These are phyloP conservation scores for Aechmea fasciata DNA, from an alignment of 176 grass and related monocot species.

Conservation along the genomic window DNA sequence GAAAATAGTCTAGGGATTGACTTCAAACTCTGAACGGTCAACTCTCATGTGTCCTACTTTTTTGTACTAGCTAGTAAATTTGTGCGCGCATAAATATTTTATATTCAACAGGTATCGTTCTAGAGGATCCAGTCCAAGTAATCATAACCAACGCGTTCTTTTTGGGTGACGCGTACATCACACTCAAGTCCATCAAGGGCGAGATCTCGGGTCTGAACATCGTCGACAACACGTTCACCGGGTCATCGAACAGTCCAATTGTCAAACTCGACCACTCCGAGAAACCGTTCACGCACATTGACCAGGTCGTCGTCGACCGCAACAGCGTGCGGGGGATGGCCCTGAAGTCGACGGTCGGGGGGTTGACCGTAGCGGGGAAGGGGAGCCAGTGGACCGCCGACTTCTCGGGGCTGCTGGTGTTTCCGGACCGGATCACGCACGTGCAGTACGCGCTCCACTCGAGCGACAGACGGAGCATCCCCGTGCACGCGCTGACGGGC, in stretches of 20 bases:
- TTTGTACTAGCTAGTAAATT: too few relatives aligned
- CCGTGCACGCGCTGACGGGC: constrained; percentile 21
- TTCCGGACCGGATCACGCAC: constrained; percentile 19
- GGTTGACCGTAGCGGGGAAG: constrained; percentile 15
- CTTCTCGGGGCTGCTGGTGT: constrained; percentile 23
- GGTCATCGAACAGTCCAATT: constrained; percentile 2
- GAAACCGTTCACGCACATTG: constrained; percentile 14
- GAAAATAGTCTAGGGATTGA: too few relatives aligned
- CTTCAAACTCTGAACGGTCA: too few relatives aligned
- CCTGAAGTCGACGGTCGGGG: constrained; percentile 18
- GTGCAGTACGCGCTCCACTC: constrained; percentile 27
- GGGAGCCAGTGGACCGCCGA: constrained; percentile 30
- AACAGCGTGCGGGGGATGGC: constrained; percentile 24
- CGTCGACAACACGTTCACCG: constrained; percentile 45
- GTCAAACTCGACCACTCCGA: constrained; percentile 26
- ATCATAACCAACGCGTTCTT: constrained; percentile 36
- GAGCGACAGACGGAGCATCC: neutral
- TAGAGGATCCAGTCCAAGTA: constrained; percentile 31
- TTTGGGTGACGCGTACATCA: constrained; percentile 37
- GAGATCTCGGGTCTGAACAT: constrained; percentile 24
- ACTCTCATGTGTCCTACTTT: too few relatives aligned
- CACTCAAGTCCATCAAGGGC: constrained; percentile 28
- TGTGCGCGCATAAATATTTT: too few relatives aligned
- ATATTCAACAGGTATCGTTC: constrained; percentile 14
- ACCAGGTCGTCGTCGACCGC: constrained; percentile 21